Conservation (phyloP, 768 basidiomycete species). For the Auricularia auricula-judae region DNA sequence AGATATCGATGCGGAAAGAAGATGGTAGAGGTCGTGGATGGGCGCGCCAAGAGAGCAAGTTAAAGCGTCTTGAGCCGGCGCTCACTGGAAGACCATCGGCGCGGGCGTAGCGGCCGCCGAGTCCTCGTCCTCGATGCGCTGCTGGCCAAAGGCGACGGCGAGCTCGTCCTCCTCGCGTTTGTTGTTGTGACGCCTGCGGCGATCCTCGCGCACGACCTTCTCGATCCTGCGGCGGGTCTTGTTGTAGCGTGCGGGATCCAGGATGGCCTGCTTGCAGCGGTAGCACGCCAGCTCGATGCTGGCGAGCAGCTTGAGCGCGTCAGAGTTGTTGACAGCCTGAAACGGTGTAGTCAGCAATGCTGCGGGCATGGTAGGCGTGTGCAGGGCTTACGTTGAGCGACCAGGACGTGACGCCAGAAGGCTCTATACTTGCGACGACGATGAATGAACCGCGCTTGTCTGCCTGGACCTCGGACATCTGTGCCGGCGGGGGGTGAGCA, state of each 20-base stretch:
- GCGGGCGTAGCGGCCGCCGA: background rate
- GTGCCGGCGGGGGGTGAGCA: background rate
- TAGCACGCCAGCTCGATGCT: constrained; percentile 81
- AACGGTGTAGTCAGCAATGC: constrained; percentile 3
- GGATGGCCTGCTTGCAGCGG: constrained; percentile 54
- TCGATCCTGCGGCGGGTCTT: constrained; percentile 64
- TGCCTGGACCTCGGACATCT: constrained; percentile 66
- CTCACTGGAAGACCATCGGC: background rate
- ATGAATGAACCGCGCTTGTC: constrained; percentile 85
- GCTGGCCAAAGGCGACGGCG: constrained; percentile 64
- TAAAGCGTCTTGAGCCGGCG: background rate
- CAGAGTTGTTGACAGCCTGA: constrained; percentile 72
- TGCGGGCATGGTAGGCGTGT: constrained; percentile 6
- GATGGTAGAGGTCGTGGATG: too few species aligned
- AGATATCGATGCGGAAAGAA: too few species aligned
- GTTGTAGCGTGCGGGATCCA: constrained; percentile 54
- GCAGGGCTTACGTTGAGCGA: constrained; percentile 58
- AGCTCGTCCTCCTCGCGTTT: constrained; percentile 78
- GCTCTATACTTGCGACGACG: constrained; percentile 71
- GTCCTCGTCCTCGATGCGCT: constrained; percentile 20
- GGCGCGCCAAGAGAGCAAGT: too few species aligned
- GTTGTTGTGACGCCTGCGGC: constrained; percentile 66
- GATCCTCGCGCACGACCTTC: constrained; percentile 75
- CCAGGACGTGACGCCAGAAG: constrained; percentile 68
- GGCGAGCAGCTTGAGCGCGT: constrained; percentile 70